These are phyloP conservation scores for Ambrosia trifida DNA, from an alignment of 129 eudicot genomes.

Conservation along the genomic window DNA sequence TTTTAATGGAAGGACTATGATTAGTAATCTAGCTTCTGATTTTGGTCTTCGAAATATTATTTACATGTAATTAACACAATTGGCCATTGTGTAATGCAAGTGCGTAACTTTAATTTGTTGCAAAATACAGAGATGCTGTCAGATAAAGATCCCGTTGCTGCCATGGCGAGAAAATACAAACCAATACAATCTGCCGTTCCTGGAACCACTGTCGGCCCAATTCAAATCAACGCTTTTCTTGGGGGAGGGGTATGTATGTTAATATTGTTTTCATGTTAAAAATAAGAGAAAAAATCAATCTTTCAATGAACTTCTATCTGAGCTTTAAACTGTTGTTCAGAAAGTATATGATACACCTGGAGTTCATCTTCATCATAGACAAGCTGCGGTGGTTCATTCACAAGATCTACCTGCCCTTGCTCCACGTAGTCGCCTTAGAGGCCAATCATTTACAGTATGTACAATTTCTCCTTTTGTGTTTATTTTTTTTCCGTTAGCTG, in stretches of 20 bases:
- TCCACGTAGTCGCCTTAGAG: slow-evolving; percentile 85
- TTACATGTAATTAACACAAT: background rate
- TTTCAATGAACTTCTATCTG: slow-evolving; percentile 8
- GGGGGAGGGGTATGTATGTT: slow-evolving; percentile 77
- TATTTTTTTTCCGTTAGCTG: background rate
- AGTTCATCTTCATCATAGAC: slow-evolving; percentile 98
- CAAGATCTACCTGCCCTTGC: slow-evolving; percentile 92
- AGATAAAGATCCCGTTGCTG: slow-evolving; percentile 91
- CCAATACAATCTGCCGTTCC: slow-evolving; percentile 99
- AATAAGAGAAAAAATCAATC: background rate
- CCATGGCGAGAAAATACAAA: slow-evolving; percentile 83
- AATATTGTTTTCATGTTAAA: background rate
- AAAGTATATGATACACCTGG: slow-evolving; percentile 95
- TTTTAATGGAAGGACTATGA: background rate
- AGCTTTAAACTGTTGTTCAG: slow-evolving; percentile 38
- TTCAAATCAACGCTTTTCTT: slow-evolving; percentile 85
- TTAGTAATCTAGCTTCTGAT: background rate
- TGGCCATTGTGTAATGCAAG: background rate
- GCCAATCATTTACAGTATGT: slow-evolving; percentile 76
- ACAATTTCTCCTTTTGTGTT: background rate
- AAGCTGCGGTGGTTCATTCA: slow-evolving; percentile 89
- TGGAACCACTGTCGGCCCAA: slow-evolving; percentile 97
- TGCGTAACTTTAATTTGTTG: background rate
- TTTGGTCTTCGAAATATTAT: background rate
- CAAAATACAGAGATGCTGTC: slow-evolving; percentile 66